Evolutionary conservation across 2,329 filamentous ascomycete species (phyloP).

Genomic region (Fusarium sp.): DNA sequence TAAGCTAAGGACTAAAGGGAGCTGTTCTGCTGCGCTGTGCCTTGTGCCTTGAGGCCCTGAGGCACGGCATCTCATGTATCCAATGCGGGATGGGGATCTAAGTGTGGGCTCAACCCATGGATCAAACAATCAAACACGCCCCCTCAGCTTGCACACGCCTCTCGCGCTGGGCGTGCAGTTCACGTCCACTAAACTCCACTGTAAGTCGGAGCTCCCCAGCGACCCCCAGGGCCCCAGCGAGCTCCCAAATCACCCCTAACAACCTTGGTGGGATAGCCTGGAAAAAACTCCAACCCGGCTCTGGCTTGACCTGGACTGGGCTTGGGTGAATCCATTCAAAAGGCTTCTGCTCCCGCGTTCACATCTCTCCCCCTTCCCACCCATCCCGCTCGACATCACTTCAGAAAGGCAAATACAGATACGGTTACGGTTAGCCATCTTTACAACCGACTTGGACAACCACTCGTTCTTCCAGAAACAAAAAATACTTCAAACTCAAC

Average conservation of each 20-base stretch:
- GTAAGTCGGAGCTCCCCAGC: slow-evolving; percentile 43
- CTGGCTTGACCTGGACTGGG: slow-evolving; percentile 37
- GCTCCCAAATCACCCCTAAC: slow-evolving; percentile 54
- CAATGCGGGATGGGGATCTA: slow-evolving; percentile 9
- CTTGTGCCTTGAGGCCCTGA: slow-evolving; percentile 41
- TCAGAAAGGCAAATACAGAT: slow-evolving; percentile 21
- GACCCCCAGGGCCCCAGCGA: slow-evolving; percentile 45
- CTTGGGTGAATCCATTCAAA: slow-evolving; percentile 56
- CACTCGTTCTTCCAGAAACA: slow-evolving; percentile 27
- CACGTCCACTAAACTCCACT: slow-evolving; percentile 40
- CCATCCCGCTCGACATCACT: slow-evolving; percentile 48
- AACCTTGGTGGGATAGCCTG: slow-evolving; percentile 51
- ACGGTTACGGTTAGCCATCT: slow-evolving; percentile 36
- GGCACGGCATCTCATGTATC: slow-evolving; percentile 24
- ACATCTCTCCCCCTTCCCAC: slow-evolving; percentile 50
- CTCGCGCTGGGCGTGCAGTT: slow-evolving; percentile 21
- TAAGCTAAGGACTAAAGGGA: slow-evolving; percentile 1
- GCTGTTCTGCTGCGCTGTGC: slow-evolving; percentile 24
- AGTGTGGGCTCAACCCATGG: neutral
- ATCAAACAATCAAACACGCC: slow-evolving; percentile 10
- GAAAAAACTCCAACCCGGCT: slow-evolving; percentile 48
- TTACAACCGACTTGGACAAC: slow-evolving; percentile 35
- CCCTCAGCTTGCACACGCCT: slow-evolving; percentile 18
- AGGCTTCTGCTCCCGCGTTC: slow-evolving; percentile 56
- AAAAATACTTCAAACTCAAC: neutral